A percentile compares a stretch with the other conserved stretches of the same genome.
Evolutionary conservation across 208 protist species (phyloP).

Genomic region (Leishmania gerbilli): DNA sequence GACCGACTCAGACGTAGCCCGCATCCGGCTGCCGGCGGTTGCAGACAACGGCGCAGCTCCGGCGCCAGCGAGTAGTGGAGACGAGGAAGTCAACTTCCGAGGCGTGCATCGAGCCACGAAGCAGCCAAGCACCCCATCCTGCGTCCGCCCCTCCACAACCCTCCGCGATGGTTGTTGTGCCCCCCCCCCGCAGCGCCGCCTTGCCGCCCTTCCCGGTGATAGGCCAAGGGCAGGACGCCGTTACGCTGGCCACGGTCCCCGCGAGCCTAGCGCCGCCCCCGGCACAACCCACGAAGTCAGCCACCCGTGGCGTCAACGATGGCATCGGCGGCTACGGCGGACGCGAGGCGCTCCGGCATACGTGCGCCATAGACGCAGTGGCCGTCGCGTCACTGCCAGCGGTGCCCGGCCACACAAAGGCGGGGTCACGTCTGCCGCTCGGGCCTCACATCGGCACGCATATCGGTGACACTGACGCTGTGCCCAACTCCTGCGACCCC

Average conservation of each 20-base stretch:
- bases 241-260: neutral
- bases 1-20: neutral
- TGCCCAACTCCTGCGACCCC: neutral
- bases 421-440: neutral
- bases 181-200: neutral
- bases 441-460: neutral
- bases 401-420: neutral
- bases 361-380: neutral
- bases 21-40: neutral
- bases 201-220: neutral
- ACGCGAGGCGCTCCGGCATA: neutral
- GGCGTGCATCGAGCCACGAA: neutral
- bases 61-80: neutral
- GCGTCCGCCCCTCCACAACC: neutral
- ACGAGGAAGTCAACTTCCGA: neutral
- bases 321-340: neutral
- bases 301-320: neutral
- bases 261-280: neutral
- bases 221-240: no score
- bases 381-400: neutral
- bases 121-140: neutral
- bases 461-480: no score
- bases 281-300: neutral
- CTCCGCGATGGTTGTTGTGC: neutral
- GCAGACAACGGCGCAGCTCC: neutral